These are phyloP conservation scores for Neurospora sp. DNA, from an alignment of 495 filamentous ascomycete genomes.

Conservation along the genomic window DNA sequence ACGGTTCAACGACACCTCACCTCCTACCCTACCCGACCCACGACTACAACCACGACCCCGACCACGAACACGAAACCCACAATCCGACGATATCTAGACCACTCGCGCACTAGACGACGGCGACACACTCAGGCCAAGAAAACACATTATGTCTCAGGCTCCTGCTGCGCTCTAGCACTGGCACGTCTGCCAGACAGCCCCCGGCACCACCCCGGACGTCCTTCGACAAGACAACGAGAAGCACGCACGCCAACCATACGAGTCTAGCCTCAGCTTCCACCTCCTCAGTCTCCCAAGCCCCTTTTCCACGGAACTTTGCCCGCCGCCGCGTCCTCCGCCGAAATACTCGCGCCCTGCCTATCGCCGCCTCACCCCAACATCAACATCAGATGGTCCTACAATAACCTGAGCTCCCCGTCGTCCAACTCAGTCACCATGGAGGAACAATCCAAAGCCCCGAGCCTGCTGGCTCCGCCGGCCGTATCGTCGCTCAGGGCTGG, in stretches of 20 bases:
- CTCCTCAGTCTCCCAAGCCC: background rate
- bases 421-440: slow-evolving; percentile 30
- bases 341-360: background rate
- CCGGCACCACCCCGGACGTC: background rate
- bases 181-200: slow-evolving; percentile 32
- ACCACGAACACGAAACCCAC: background rate
- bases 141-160: slow-evolving; percentile 39
- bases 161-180: slow-evolving; percentile 38
- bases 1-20: background rate
- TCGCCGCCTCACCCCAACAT: background rate
- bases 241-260: background rate
- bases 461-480: slow-evolving; percentile 35
- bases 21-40: background rate
- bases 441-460: slow-evolving; percentile 23
- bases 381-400: background rate
- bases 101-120: background rate
- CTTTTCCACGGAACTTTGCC: background rate
- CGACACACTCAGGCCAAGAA: background rate
- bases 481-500: slow-evolving; percentile 39
- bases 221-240: background rate
- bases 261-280: background rate
- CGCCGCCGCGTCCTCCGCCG: background rate
- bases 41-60: background rate
- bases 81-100: background rate
- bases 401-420: background rate